Evolutionary conservation across 169 alveolate genomes (phyloP).

Genomic region (Plasmodium sp.): DNA sequence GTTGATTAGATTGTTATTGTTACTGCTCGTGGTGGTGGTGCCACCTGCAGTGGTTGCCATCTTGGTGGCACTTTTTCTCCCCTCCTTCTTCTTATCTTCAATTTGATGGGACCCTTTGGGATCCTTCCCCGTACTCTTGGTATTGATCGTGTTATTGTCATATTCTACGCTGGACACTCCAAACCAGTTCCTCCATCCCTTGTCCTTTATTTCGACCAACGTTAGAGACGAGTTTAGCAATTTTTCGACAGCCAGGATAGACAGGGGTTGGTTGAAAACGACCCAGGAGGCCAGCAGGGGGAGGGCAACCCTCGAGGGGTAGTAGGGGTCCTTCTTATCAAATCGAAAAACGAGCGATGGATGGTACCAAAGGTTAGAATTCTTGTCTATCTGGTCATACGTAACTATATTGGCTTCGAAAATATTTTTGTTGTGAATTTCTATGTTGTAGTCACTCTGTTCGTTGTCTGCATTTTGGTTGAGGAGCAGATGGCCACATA

Average conservation of each 20-base stretch:
- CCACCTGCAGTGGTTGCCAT: neutral
- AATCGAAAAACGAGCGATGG: conserved; percentile 91
- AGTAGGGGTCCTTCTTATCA: conserved; percentile 91
- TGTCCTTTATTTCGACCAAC: conserved; percentile 40
- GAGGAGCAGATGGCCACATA: conserved; percentile 88
- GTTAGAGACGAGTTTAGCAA: conserved; percentile 78
- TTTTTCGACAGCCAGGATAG: conserved; percentile 85
- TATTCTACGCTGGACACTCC: conserved; percentile 68
- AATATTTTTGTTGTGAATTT: conserved; percentile 76
- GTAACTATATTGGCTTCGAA: conserved; percentile 84
- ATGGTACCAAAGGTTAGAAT: conserved; percentile 92
- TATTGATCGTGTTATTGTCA: conserved; percentile 14
- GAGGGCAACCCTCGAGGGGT: conserved; percentile 91
- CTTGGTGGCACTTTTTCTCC: neutral
- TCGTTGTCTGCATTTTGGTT: conserved; percentile 77
- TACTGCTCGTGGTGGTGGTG: neutral
- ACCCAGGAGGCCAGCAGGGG: conserved; percentile 92
- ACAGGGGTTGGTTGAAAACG: conserved; percentile 90
- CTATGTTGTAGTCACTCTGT: conserved; percentile 47
- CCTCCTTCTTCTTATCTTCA: conserved; percentile 26
- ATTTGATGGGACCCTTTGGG: neutral
- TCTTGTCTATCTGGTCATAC: conserved; percentile 86
- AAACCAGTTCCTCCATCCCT: conserved; percentile 75
- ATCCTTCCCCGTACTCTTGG: conserved; percentile 3
- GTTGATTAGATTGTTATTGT: neutral